Percentiles rank a stretch among this genome's conserved stretches.
phyloP scores from a whole-genome alignment of 2,329 filamentous ascomycete genomes.

The Aspergillus ustus region DNA sequence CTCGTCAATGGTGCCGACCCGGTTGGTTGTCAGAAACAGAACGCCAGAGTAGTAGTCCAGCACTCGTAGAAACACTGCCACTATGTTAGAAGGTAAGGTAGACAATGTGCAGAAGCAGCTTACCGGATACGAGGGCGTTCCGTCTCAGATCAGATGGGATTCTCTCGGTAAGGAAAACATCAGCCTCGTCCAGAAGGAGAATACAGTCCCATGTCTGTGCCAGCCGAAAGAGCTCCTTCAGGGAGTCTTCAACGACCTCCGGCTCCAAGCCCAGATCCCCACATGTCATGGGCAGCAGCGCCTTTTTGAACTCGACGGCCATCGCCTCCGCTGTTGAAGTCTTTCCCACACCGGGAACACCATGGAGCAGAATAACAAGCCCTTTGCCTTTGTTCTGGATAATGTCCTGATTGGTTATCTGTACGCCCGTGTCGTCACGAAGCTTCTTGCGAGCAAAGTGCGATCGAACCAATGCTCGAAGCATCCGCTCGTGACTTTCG shows the following conservation, averaged over 20 bases:
- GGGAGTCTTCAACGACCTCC: conserved; percentile 29
- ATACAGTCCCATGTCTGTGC: conserved; percentile 41
- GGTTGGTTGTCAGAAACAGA: conserved; percentile 55
- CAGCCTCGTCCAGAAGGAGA: conserved; percentile 51
- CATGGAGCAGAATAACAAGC: no score
- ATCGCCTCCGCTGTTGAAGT: no score
- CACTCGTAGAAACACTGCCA: conserved; percentile 50
- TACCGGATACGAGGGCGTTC: conserved; percentile 48
- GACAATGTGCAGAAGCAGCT: not conserved
- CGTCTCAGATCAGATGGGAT: conserved; percentile 40
- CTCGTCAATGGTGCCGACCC: conserved; percentile 54
- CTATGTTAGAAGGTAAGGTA: not conserved
- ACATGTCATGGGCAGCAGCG: no score
- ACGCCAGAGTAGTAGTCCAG: conserved; percentile 56
- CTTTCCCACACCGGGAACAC: no score
- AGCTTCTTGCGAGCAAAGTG: conserved; percentile 1
- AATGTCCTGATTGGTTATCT: not conserved
- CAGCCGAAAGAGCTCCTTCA: conserved; percentile 32
- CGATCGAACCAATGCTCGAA: not conserved
- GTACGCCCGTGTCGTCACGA: not conserved
- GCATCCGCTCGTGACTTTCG: not conserved
- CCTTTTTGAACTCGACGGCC: no score
- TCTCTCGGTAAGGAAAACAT: conserved; percentile 49
- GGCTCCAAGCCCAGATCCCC: no score
- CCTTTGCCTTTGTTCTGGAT: no score